Evolutionary conservation across 2,329 filamentous ascomycete genomes (phyloP), one percentile per base, ranked within the genome.

Genomic region (Calonectria montana): DNA sequence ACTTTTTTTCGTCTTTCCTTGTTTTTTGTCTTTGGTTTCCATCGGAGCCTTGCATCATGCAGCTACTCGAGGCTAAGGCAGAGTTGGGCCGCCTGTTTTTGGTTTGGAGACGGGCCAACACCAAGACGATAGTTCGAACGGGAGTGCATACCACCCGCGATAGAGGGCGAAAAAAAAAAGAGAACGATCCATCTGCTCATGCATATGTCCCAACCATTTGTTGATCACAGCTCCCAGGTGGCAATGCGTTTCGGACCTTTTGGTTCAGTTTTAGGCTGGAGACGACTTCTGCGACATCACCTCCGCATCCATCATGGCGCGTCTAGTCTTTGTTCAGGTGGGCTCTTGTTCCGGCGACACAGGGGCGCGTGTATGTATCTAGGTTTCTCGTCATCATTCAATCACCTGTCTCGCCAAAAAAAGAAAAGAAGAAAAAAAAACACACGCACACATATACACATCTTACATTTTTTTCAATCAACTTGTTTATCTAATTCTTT

Each of bases 11-110:
- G 25, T 39, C 6, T 12, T 39, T 37, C 29, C 37, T 41, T 43
- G 35, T 61, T 61, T 43, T 39, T 25, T 23, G 23, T 25, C 31
- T 41, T 43, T 18, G 35, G 37, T 43, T 43, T 37, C 25, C 23
- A 27, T 61, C 53, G 57, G 57, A 37, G 57, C 57, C 57, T 61
- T 61, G 57, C 57, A 61, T 37, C 57, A 61, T 61, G 57, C 37
- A 61, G 57, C 57, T 43, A 61, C 39, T 61, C 7, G 35, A 61
- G 21, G 57, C 57, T 61, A 61, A 61, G 35, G 57, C 57, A 61
- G 35, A 43, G 57, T 37, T 37, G 57, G 57, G 57, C 57, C 57
- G 57, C 37, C 35, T 41, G 35, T 41, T 61, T 61, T 43, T 41
- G 57, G 57, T 39, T 61, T 41, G 23, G 16, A 43, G 57, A 41